phyloP scores from a whole-genome alignment of 208 protist species.

The Crithidia acanthocephali region DNA sequence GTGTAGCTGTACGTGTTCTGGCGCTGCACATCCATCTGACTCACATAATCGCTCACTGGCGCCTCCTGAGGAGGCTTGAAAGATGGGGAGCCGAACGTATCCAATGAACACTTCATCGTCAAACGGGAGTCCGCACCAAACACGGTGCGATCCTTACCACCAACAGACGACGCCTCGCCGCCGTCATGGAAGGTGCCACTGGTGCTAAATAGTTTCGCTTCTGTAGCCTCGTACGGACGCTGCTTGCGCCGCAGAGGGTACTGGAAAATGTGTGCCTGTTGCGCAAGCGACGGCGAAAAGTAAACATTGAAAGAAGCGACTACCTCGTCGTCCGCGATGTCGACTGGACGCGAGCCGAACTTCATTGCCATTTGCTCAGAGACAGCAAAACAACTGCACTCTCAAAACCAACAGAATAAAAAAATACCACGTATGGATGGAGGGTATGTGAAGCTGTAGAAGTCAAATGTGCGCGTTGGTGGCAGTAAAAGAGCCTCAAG shows the following conservation, averaged over 20 bases:
- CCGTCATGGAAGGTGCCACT: slow-evolving; percentile 18
- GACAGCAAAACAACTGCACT: slow-evolving; percentile 12
- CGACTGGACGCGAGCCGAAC: slow-evolving; percentile 23
- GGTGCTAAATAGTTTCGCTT: slow-evolving; percentile 63
- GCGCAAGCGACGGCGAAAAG: slow-evolving; percentile 51
- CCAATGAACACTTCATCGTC: slow-evolving; percentile 72
- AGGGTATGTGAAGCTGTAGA: no score
- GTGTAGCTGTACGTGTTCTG: slow-evolving; percentile 65
- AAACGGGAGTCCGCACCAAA: slow-evolving; percentile 56
- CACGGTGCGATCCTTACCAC: slow-evolving; percentile 17
- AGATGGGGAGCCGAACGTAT: slow-evolving; percentile 80
- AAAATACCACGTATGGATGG: no score
- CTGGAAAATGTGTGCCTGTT: slow-evolving; percentile 87
- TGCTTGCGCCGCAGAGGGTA: slow-evolving; percentile 72
- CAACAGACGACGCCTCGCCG: background rate
- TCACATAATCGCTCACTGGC: background rate
- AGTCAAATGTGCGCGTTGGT: no score
- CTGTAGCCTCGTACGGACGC: slow-evolving; percentile 79
- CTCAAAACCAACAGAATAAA: no score
- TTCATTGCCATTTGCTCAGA: slow-evolving; percentile 26
- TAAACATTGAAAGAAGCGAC: slow-evolving; percentile 85
- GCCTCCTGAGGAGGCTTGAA: slow-evolving; percentile 32
- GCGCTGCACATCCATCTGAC: slow-evolving; percentile 31
- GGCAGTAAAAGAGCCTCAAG: no score
- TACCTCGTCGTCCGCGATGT: slow-evolving; percentile 69